These are phyloP conservation scores for Pterocarpus macrocarpus DNA, from an alignment of 306 rosid species.

Conservation along the genomic window DNA sequence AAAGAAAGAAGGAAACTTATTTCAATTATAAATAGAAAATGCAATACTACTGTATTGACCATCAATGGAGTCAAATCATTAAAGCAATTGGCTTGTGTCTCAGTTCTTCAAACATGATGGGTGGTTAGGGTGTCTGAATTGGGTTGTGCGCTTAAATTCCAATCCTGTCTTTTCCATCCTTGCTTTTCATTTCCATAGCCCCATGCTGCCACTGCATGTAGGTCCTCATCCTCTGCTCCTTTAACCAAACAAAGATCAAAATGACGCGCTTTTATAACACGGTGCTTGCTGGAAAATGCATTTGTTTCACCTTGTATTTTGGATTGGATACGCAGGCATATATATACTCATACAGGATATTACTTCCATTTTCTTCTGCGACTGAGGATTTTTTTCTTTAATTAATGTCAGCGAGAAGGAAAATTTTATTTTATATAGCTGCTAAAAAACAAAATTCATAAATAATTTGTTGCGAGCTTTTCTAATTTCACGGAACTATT, in stretches of 20 bases:
- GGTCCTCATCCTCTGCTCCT: constrained; percentile 5
- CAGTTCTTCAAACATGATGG: constrained; percentile 78
- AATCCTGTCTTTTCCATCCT: constrained; percentile 56
- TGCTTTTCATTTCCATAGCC: constrained; percentile 23
- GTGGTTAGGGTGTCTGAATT: constrained; percentile 85
- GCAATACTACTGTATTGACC: not conserved
- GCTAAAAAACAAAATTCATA: not conserved
- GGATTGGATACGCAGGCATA: no score
- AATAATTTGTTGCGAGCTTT: not conserved
- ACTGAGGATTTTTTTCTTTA: no score
- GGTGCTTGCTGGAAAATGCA: no score
- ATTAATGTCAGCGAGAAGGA: no score
- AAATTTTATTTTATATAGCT: no score
- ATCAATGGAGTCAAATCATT: constrained; percentile 39
- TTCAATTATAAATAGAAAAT: no score
- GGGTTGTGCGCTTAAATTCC: constrained; percentile 58
- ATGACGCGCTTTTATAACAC: constrained; percentile 23
- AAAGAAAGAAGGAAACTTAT: no score
- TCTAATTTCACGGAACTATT: no score
- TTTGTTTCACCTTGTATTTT: no score
- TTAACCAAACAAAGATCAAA: constrained; percentile 2
- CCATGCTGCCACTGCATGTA: constrained; percentile 44
- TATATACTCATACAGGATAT: no score
- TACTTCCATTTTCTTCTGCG: no score
- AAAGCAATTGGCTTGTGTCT: constrained; percentile 59